Conservation (phyloP, 371 early-diverging fungal species). For the Saksenaea vasiformis region DNA sequence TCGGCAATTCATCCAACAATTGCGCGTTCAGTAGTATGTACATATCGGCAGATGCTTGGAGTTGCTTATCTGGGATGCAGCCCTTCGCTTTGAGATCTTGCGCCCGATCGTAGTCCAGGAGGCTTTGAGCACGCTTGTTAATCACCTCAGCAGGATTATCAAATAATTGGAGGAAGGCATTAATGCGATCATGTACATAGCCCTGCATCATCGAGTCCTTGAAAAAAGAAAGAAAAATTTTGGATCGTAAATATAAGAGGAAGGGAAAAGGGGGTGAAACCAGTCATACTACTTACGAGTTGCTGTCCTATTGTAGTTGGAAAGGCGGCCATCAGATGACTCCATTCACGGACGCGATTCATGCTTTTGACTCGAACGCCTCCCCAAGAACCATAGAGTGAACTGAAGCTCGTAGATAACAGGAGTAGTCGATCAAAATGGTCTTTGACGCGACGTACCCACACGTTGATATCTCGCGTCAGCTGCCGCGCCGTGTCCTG, state of each 20-base stretch:
- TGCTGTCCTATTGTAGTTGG: constrained; percentile 12
- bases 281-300: constrained; percentile 9
- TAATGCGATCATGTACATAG: constrained; percentile 29
- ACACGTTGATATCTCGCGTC: constrained; percentile 34
- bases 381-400: constrained; percentile 51
- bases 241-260: background rate
- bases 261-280: background rate
- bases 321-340: constrained; percentile 5
- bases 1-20: constrained; percentile 69
- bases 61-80: constrained; percentile 63
- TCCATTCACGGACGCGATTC: constrained; percentile 11
- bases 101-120: constrained; percentile 64
- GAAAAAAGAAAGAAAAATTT: background rate
- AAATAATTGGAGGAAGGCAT: constrained; percentile 50
- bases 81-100: constrained; percentile 59
- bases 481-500: constrained; percentile 39
- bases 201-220: constrained; percentile 10
- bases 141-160: constrained; percentile 64
- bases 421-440: constrained; percentile 50
- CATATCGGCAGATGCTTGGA: constrained; percentile 63
- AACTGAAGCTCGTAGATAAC: constrained; percentile 49
- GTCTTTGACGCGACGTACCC: constrained; percentile 46
- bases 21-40: constrained; percentile 68
- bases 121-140: constrained; percentile 64
- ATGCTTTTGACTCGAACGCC: constrained; percentile 45